phyloP scores from a whole-genome alignment of 352 stramenopile genomes.

The Phytophthora pistaciae region DNA sequence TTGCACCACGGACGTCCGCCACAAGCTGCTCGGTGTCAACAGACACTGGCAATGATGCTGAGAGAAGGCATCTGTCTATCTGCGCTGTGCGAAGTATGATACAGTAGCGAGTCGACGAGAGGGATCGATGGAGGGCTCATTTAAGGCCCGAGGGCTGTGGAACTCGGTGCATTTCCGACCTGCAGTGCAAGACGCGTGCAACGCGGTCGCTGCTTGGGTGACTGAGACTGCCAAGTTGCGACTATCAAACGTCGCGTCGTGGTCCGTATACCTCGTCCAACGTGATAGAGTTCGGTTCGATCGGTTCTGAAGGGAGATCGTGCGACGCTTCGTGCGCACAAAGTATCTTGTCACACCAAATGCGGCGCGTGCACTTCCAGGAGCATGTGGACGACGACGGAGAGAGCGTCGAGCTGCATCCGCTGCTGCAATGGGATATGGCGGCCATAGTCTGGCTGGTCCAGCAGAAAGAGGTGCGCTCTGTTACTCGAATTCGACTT shows the following conservation, averaged over 20 bases:
- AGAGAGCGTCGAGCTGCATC: conserved; percentile 41
- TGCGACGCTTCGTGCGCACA: conserved; percentile 30
- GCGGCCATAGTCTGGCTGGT: conserved; percentile 46
- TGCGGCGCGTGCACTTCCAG: conserved; percentile 39
- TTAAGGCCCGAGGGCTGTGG: neutral
- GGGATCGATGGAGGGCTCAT: conserved; percentile 15
- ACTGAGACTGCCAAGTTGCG: conserved; percentile 15
- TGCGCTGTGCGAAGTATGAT: neutral
- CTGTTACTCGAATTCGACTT: neutral
- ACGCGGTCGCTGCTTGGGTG: conserved; percentile 12
- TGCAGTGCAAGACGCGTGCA: conserved; percentile 15
- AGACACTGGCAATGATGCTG: neutral
- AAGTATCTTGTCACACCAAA: conserved; percentile 33
- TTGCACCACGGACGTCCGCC: conserved; percentile 15
- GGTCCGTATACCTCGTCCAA: conserved; percentile 34
- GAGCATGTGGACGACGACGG: conserved; percentile 26
- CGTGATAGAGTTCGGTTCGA: conserved; percentile 24
- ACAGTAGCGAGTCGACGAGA: neutral
- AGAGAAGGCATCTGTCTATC: no score
- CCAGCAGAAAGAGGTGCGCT: conserved; percentile 45
- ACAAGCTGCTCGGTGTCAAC: neutral
- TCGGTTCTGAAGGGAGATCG: conserved; percentile 9
- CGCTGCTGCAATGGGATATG: conserved; percentile 70
- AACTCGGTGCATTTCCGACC: conserved; percentile 15
- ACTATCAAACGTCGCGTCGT: conserved; percentile 10